A percentile compares a stretch with the other conserved stretches of the same genome.
Evolutionary conservation across 2,329 filamentous ascomycete genomes (phyloP).

Genomic region (Colletotrichum scovillei): DNA sequence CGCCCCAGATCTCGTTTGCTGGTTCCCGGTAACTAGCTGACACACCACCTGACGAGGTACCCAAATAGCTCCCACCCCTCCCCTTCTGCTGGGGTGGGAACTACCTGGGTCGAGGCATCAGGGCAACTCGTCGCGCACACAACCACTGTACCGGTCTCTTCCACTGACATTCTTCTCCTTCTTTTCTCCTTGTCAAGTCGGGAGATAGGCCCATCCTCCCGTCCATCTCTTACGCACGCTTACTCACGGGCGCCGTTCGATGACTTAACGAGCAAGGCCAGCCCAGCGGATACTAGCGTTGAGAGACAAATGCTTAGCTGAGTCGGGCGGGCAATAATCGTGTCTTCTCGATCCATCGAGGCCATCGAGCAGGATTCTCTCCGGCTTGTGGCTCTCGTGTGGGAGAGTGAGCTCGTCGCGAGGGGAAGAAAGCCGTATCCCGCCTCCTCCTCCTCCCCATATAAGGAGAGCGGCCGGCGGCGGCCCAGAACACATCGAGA

Average conservation of each 20-base stretch:
- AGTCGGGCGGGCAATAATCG: constrained; percentile 7
- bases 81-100: constrained; percentile 19
- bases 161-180: background rate
- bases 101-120: constrained; percentile 16
- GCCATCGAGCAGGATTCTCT: background rate
- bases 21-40: constrained; percentile 24
- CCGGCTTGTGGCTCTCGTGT: constrained; percentile 22
- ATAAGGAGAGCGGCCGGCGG: constrained; percentile 24
- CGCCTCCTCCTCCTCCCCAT: background rate
- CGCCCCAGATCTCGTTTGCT: constrained; percentile 18
- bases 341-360: constrained; percentile 28
- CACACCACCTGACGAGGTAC: constrained; percentile 16
- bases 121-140: constrained; percentile 23
- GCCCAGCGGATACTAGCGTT: constrained; percentile 5
- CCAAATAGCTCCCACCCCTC: background rate
- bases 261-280: constrained; percentile 30
- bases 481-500: background rate
- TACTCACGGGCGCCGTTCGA: constrained; percentile 29
- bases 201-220: constrained; percentile 2
- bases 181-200: background rate
- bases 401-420: background rate
- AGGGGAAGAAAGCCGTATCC: constrained; percentile 5
- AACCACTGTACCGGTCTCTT: background rate
- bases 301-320: constrained; percentile 14
- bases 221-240: constrained; percentile 29